Evolutionary conservation across 148 eudicot genomes (phyloP), one percentile per base, ranked within the genome.

Genomic region (Agrostemma githago): DNA sequence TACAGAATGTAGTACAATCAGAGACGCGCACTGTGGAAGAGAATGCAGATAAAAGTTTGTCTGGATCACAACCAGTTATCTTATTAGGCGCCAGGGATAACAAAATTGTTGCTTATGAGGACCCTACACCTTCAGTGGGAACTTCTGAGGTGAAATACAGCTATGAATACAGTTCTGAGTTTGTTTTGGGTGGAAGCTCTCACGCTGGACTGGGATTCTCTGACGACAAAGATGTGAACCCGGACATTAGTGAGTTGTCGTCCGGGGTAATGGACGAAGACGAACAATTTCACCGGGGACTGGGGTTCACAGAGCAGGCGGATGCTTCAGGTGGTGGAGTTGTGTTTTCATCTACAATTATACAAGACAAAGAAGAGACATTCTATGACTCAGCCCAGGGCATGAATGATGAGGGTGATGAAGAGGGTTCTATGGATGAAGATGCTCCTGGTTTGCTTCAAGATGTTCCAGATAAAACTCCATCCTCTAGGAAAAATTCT

Each of bases 231-330:
- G 81, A 84, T 34, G 17, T 70, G 11, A 71, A 64, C 6, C 57
- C 69, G 8, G 71, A 46, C 62, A 57, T 61, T 34, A 66, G 57
- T 6, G 84, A 79, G 66, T 75, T 76, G 65, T 81, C 78, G 6
- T 62, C 79, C 1, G 76, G 78, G 46, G n/a, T 73, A 40, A 40
- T 78, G 61, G 79, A 80, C 2, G 83, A 80, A 9, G 76, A 72
- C 26, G 82, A 74, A 42, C 77, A 21, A 40, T 54, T 63, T 51
- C 83, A 88, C 71, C 82, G 82, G 82, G 98, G 98, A 43, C 81
- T 94, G 82, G 97, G 98, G 41, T 94, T 91, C 79, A 37, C 82
- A 67, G 83, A 80, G 63, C 77, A 80, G 68, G 70, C 54, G 61
- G 82, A 76, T 65, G 74, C 74, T 66, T 57, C 77, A 34, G 73